Evolutionary conservation across 2,329 filamentous ascomycete genomes (phyloP), one percentile per base, ranked within the genome.

Genomic region (Penicillium sclerotiorum): DNA sequence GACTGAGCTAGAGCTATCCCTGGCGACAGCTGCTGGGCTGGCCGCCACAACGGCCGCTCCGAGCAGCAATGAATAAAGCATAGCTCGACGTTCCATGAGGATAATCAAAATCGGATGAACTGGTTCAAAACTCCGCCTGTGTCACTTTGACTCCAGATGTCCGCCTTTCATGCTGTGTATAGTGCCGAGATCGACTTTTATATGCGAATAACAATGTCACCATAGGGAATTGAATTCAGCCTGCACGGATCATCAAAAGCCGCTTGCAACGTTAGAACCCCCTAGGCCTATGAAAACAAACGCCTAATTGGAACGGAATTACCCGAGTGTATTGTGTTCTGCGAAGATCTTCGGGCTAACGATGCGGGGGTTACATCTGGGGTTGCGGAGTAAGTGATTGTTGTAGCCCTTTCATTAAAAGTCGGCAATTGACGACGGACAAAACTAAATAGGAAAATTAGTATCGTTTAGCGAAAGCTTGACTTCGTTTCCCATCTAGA

Each of bases 331-430:
- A 35, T 21, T 38, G 22, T 8, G 39, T 1, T 25, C 22, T 13
- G n/a, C 40, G 28, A 11, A 38, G n/a, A 39, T 47, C 15, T 23
- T 39, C 41, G 43, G 40, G 12, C 27, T 33, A 20, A 45, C 17
- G 18, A 53, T 54, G 55, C 55, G 56, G 50, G 56, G 56, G 50
- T 58, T 58, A 54, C 56, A 58, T 56, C 46, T 52, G 43, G 40
- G 41, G 46, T 25, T 45, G 46, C 25, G 53, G 45, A 53, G 44
- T 13, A 30, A 44, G 42, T 50, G 50, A 56, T 58, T 49, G 20
- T 50, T 47, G 49, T 48, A 41, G 13, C 28, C 12, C 46, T 47
- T 15, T 20, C 13, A 13, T 21, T 36, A 49, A 22, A 28, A 7
- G 38, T 56, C 55, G 53, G 56, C 50, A 47, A 52, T 55, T 59